Evolutionary conservation across 257 asterid genomes (phyloP), one percentile per base, ranked within the genome.

Genomic region (Nicotiana attenuata): DNA sequence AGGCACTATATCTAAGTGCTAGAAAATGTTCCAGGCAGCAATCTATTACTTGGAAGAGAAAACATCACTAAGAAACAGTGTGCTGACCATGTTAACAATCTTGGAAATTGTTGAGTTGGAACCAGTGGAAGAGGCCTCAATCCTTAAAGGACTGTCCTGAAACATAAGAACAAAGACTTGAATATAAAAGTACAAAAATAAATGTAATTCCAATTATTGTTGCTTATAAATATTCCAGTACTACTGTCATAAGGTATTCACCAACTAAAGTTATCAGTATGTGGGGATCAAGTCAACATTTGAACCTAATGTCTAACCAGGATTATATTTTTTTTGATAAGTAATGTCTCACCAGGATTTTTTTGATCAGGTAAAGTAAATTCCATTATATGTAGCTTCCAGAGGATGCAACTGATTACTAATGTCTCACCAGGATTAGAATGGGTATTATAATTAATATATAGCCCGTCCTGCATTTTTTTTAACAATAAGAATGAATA

Each of bases 71-170:
- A 55, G 17, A 63, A 81, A 71, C 38, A 16, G 65, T 45, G 19
- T 20, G 85, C 78, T 84, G 47, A 95, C 99, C 99, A 96, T 92
- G 85, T 87, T 90, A 82, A 96, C 96, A 87, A 96, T 94, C 94
- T 94, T 96, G 85, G 97, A 87, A 87, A 95, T 95, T 71, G 98
- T 96, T 67, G 99, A 96, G 89, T 94, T 90, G 76, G 98, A 92
- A 78, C 99, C 99, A 3, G 98, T 96, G 81, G 97, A 92, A 47
- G 94, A 82, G 81, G 97, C 97, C 88, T 88, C 96, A 81, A 96
- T 87, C 92, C 97, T 91, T 82, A 93, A 87, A 78, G 99, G 98
- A 77, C 99, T 97, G 87, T 96, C 98, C 99, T 96, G 92, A 84
- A 86, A 86, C 78, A 85, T 19, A 64, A 82, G 3, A 26, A 80